phyloP scores from a whole-genome alignment of 805 yeast species.

The Clavispora santaluciae region DNA sequence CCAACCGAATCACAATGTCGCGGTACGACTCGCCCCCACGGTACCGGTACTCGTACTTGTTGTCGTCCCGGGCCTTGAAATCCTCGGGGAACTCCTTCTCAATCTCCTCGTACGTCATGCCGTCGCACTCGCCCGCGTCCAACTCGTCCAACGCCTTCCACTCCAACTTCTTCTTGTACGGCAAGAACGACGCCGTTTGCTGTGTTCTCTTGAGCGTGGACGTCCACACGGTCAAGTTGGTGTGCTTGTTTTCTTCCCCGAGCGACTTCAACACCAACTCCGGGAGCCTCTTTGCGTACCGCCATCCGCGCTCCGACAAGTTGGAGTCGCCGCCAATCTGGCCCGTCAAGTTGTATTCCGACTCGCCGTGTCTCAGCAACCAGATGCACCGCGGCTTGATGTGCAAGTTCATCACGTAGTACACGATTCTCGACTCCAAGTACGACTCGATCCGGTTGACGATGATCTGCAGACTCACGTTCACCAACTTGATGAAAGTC shows the following conservation, averaged over 20 bases:
- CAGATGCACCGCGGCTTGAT: slow-evolving; percentile 89
- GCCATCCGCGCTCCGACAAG: slow-evolving; percentile 75
- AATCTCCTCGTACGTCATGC: slow-evolving; percentile 92
- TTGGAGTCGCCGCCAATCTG: slow-evolving; percentile 95
- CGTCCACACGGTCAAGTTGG: slow-evolving; percentile 85
- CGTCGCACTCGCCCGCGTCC: slow-evolving; percentile 97
- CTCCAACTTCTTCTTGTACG: slow-evolving; percentile 68
- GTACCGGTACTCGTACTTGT: slow-evolving; percentile 92
- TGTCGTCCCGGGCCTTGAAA: slow-evolving; percentile 90
- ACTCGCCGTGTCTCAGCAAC: slow-evolving; percentile 95
- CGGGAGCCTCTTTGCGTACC: slow-evolving; percentile 79
- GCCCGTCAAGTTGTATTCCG: slow-evolving; percentile 85
- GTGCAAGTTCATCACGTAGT: slow-evolving; percentile 92
- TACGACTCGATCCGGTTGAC: slow-evolving; percentile 85
- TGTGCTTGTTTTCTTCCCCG: slow-evolving; percentile 48
- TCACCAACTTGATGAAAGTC: slow-evolving; percentile 83
- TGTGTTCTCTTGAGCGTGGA: slow-evolving; percentile 88
- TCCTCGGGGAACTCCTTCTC: slow-evolving; percentile 85
- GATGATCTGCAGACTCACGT: slow-evolving; percentile 83
- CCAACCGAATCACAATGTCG: slow-evolving; percentile 90
- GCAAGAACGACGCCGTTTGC: slow-evolving; percentile 81
- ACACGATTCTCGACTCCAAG: slow-evolving; percentile 86
- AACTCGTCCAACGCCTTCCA: slow-evolving; percentile 98
- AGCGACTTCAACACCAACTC: slow-evolving; percentile 63
- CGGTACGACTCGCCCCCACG: slow-evolving; percentile 97